Base-by-base conservation (phyloP, 1,139 yeast species). In the Zygoascus hellenicus region DNA sequence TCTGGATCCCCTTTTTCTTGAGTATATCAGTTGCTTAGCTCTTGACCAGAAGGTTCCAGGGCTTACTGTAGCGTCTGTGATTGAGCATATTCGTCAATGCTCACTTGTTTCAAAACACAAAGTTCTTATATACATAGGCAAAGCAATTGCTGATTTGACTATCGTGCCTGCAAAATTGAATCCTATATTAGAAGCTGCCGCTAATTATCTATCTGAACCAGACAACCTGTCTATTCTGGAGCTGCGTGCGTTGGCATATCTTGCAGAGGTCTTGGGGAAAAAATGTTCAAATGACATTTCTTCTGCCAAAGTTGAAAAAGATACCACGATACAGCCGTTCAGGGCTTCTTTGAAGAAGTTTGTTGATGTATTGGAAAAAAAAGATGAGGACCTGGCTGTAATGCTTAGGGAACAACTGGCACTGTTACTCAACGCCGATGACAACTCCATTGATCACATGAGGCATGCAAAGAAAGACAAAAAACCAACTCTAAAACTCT, bases 1-100 rank as follows among this genome's bases (percentile, higher is more conserved):
- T 14, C 45, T 62, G 9, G 63, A 59, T 42, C 60, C 66, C 26
- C 55, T 63, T 48, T 56, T 63, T 15, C 55, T 59, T 33, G 69
- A 65, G 51, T 66, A 66, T 50, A 43, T 66, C 2, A 49, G 56
- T 32, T 41, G 47, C 14, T 55, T 66, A 41, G 54, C 61, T n/a
- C 48, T 51, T n/a, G 68, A 64, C 37, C 53, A 55, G 14, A 57
- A 55, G 29, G 53, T 64, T 7, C 9, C 49, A 64, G 17, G 56
- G 60, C 35, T 47, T 57, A 19, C 54, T 51, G 26, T 43, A 48
- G 40, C 53, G 55, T 31, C 43, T 59, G 44, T 53, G 45, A 30
- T 58, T 7, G 32, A 52, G 42, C 39, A 45, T 51, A 45, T 44
- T 47, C 38, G 42, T 39, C 32, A 38, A 40, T 32, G 42, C 32